Evolutionary conservation across 208 protist genomes (phyloP), one percentile per base, ranked within the genome.

Genomic region (Acanthamoeba castellanii): DNA sequence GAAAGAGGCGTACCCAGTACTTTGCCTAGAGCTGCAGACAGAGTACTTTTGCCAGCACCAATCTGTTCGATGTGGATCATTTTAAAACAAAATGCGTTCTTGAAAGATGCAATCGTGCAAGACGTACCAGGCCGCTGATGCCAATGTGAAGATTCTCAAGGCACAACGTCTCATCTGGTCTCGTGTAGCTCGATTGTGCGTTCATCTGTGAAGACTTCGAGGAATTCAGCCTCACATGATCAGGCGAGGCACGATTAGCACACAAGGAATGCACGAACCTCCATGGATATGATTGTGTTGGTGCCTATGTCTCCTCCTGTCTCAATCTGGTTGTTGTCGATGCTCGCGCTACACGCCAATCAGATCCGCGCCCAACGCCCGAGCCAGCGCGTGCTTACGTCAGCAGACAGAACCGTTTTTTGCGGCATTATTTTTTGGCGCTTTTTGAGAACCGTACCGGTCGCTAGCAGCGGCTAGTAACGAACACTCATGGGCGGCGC

Each of bases 1-100:
- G 37, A n/a, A 92, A 55, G 90, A 89, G 82, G 94, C n/a, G 90
- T 55, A 95, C 94, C 90, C 70, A 97, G 42, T 18, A 87, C 59
- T 76, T 96, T 87, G 68, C 82, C 96, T 32, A 97, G 55, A 61
- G 66, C 85, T 16, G 52, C 78, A 25, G 95, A 95, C n/a, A 97
- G 57, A 18, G 96, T 97, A 47, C 93, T 96, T 85, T 97, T 97
- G n/a, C 96, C 96, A 92, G 94, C 96, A 64, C 96, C 96, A 32
- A 97, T 97, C 72, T 94, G 50, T 1, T 78, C 37, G 42, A 45
- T 7, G 27, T 22, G n/a, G 8, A 9, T 16, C 27, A 78, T 45
- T 32, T 78, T 20, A n/a, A 78, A 20, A 20, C 11, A n/a, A n/a
- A n/a, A n/a, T n/a, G n/a, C n/a, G n/a, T 55, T 2, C 14, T 55